Conservation (phyloP, 495 filamentous ascomycete genomes). For the Hypoxylon trugodes region DNA sequence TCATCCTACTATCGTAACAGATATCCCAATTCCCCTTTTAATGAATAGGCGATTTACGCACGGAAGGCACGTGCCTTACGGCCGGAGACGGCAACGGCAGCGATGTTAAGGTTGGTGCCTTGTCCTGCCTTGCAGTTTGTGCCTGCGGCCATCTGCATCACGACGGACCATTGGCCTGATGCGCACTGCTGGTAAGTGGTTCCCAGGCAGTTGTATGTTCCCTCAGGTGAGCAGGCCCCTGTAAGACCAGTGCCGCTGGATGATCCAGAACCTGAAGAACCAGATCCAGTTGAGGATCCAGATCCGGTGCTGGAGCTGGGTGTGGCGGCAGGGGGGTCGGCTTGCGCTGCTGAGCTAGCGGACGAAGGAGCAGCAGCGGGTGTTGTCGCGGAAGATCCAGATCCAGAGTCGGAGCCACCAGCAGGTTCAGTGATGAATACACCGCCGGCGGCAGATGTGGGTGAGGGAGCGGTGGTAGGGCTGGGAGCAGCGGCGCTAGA, state of each 20-base stretch:
- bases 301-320: conserved; percentile 24
- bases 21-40: no score
- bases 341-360: conserved; percentile 15
- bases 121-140: conserved; percentile 49
- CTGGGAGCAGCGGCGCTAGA: conserved; percentile 11
- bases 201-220: conserved; percentile 56
- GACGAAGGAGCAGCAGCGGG: conserved; percentile 20
- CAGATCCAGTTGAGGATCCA: conserved; percentile 30
- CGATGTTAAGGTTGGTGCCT: conserved; percentile 42
- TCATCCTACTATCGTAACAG: no score
- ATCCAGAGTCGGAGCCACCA: background rate
- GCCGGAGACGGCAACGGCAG: conserved; percentile 34
- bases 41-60: conserved; percentile 36
- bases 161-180: conserved; percentile 52
- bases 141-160: conserved; percentile 49
- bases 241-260: no score
- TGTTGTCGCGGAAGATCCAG: conserved; percentile 7
- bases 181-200: conserved; percentile 56
- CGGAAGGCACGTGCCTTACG: conserved; percentile 39
- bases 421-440: conserved; percentile 34
- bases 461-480: conserved; percentile 12
- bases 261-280: conserved; percentile 30
- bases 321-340: conserved; percentile 20
- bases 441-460: conserved; percentile 22
- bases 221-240: conserved; percentile 52